Evolutionary conservation across 2,329 filamentous ascomycete species (phyloP), one percentile per base, ranked within the genome.

Genomic region (Ophidiomyces ophidiicola): DNA sequence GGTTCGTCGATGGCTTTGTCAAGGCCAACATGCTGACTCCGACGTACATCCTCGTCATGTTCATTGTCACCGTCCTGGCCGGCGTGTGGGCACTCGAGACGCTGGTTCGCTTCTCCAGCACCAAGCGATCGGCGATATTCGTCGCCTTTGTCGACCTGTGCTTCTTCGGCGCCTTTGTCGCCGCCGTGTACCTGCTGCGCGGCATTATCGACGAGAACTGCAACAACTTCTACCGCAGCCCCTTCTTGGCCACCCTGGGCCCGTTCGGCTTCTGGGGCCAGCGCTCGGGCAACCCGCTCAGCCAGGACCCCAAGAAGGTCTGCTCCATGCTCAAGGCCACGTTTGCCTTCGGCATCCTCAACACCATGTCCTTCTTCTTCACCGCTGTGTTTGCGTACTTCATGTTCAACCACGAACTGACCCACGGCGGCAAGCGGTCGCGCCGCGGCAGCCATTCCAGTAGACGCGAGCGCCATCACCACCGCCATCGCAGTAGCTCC

Each of bases 311-410:
- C 25, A 70, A 83, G 60, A 88, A 88, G 69, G 75, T 76, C 4
- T 96, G 88, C 63, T 74, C 80, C 35, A 90, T 94, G 84, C 74
- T 94, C 54, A 96, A 94, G 72, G 81, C 87, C 1, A 72, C 70
- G 49, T 96, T 85, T 63, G 88, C 85, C 2, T 78, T 94, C 50
- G 85, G 75, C 34, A 94, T 96, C 59, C 92, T 94, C 71, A 83
- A 90, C 59, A 67, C 69, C 48, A 66, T 90, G 47, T 79, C 87
- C 57, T 94, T 93, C 64, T 78, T 80, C 58, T 67, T 80, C 54
- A 90, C 84, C 3, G 72, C 76, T 36, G 62, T 88, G 19, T 67
- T 90, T 30, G 84, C 86, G 11, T 47, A 66, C 32, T 62, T 64
- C 37, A 52, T 68, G 41, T 60, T 65, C 23, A 43, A 54, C 19